Evolutionary conservation across 768 basidiomycete species (phyloP), one percentile per base, ranked within the genome.

Genomic region (Kwoniella pini): DNA sequence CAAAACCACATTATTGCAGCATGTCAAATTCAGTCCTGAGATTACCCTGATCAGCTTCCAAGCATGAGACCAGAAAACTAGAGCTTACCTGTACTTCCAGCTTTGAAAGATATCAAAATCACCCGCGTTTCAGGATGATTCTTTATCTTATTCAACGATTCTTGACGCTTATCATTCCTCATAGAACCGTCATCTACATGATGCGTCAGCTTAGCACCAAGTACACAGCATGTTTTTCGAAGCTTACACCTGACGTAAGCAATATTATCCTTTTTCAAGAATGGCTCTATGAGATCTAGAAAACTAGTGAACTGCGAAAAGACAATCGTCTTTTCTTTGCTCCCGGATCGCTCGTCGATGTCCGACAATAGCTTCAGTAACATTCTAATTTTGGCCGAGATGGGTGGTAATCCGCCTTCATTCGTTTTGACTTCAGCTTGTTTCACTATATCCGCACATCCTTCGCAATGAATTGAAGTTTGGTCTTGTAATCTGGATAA

Each of bases 91-190:
- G 89, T 91, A 71, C 89, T 89, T 3, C 93, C 93, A 27, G 93
- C 92, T 77, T 94, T 96, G 84, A 97, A 94, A 0, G 92, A 96
- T 64, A 98, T 93, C 64, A 99, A 80, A 62, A 98, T 96, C 42
- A 95, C 86, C 30, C 83, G 84, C 11, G 83, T 85, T 15, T 69
- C 81, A 26, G 78, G 76, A 74, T 83, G 85, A 17, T 65, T 84
- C 71, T 83, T 85, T 78, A 99, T 92, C 67, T 83, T 85, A 33
- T 86, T 81, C 42, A 98, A 78, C 3, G 90, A 84, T 15, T 82
- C 84, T 67, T 92, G 89, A 11, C 93, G 87, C 68, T 91, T 83
- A 30, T 84, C 84, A 60, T 87, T 83, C 13, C 80, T 79, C 90
- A 97, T 93, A 3, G 84, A 85, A 0, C 95, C 95, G 70, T 96